These are phyloP conservation scores for Colletotrichum sp. DNA, from an alignment of 2,329 filamentous ascomycete genomes.

Conservation along the genomic window DNA sequence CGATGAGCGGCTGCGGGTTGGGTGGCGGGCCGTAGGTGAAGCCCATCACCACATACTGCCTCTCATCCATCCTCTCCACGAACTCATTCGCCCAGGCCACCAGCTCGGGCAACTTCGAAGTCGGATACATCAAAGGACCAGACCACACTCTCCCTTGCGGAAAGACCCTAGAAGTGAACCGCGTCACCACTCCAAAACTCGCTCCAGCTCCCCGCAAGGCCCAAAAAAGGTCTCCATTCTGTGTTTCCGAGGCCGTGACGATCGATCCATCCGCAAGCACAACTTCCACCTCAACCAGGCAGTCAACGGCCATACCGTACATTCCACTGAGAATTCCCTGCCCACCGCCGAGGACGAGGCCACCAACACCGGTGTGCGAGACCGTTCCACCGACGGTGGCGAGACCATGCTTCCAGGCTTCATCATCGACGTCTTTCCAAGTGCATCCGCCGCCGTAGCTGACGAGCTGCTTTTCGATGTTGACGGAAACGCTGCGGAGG, in stretches of 20 bases:
- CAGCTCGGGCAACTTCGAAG: slow-evolving; percentile 29
- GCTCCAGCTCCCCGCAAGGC: slow-evolving; percentile 44
- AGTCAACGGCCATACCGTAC: slow-evolving; percentile 55
- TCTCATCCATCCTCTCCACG: slow-evolving; percentile 30
- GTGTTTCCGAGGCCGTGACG: slow-evolving; percentile 41
- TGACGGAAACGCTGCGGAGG: slow-evolving; percentile 55
- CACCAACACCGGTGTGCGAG: slow-evolving; percentile 67
- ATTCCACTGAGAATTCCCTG: slow-evolving; percentile 61
- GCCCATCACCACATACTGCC: slow-evolving; percentile 13
- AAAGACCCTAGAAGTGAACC: slow-evolving; percentile 38
- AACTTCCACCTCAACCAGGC: slow-evolving; percentile 41
- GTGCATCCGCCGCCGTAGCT: slow-evolving; percentile 55
- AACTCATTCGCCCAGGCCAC: slow-evolving; percentile 31
- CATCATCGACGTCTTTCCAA: slow-evolving; percentile 61
- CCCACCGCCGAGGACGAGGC: slow-evolving; percentile 61
- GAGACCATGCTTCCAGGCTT: slow-evolving; percentile 53
- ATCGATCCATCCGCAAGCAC: slow-evolving; percentile 42
- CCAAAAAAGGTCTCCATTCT: slow-evolving; percentile 50
- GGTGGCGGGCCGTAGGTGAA: slow-evolving; percentile 29
- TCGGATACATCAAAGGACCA: slow-evolving; percentile 31
- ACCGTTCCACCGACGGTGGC: slow-evolving; percentile 68
- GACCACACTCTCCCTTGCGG: slow-evolving; percentile 36
- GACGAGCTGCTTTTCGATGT: slow-evolving; percentile 48
- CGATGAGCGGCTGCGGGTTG: slow-evolving; percentile 30
- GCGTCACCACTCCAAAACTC: slow-evolving; percentile 48